phyloP scores from a whole-genome alignment of 352 stramenopile genomes.

The Paralagenidium karlingii region DNA sequence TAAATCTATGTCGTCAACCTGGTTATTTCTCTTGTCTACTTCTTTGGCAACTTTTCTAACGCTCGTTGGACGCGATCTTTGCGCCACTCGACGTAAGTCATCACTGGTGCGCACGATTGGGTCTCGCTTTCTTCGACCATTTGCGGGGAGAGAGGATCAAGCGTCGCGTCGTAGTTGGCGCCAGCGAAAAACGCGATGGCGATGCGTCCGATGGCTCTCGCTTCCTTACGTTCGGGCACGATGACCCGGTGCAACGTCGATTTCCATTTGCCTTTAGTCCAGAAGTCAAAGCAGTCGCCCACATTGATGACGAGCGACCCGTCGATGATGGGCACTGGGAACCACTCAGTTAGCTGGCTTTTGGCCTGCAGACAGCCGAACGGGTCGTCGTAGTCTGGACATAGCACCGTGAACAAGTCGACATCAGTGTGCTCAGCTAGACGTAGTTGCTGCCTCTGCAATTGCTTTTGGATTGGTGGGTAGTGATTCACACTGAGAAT shows the following conservation, averaged over 20 bases:
- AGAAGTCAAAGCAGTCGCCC: slow-evolving; percentile 9
- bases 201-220: slow-evolving; percentile 1
- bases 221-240: slow-evolving; percentile 1
- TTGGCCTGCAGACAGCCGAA: slow-evolving; percentile 7
- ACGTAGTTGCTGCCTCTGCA: slow-evolving; percentile 5
- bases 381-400: slow-evolving; percentile 6
- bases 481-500: slow-evolving; percentile 15
- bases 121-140: not conserved
- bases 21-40: not conserved
- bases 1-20: no score
- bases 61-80: slow-evolving; percentile 9
- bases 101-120: not conserved
- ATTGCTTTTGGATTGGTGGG: slow-evolving; percentile 5
- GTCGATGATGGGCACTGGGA: slow-evolving; percentile 4
- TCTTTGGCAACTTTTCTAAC: slow-evolving; percentile 4
- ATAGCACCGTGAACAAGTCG: slow-evolving; percentile 11
- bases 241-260: slow-evolving; percentile 10
- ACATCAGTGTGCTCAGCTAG: slow-evolving; percentile 12
- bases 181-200: slow-evolving; percentile 11
- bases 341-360: slow-evolving; percentile 1
- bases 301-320: slow-evolving; percentile 10
- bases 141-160: no score
- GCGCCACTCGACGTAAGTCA: slow-evolving; percentile 10
- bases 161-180: slow-evolving; percentile 8
- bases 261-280: slow-evolving; percentile 8